Base-by-base conservation (phyloP, 169 alveolate genomes). In the Plasmodium fragile region DNA sequence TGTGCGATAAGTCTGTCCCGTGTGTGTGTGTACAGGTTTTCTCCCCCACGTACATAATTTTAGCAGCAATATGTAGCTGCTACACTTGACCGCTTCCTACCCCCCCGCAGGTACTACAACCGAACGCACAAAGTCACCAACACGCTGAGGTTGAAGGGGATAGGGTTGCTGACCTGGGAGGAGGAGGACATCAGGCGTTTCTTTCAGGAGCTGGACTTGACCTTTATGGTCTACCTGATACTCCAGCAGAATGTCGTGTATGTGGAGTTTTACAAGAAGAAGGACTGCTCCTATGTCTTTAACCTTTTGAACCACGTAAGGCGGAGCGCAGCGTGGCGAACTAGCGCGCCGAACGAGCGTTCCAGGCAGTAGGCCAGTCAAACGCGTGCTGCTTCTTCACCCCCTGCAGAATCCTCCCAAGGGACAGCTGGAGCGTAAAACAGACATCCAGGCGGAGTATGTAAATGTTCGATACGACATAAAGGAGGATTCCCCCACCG, bases 81-180 rank as follows among this genome's bases (percentile, higher is more conserved):
- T 43, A 43, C 53, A 43, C 16, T 0, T 43, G 16, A n/a, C n/a
- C 53, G 16, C 80, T 16, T n/a, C n/a, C n/a, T n/a, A n/a, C 16
- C 34, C 49, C 49, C 30, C 59, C 41, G 32, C 13, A 84, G 92
- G 41, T 84, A 45, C 65, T 84, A 84, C 53, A 52, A 39, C 34
- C 73, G 53, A 73, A 84, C 92, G 65, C 59, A 84, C 52, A 84
- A 84, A 73, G 84, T 84, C 0, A 72, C 93, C 30, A 84, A 84
- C 45, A 84, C 71, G 36, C 49, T 84, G 41, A 84, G 78, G 43
- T 6, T 84, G 16, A 73, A 71, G 30, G 93, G 93, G 18, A 73
- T 84, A 32, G 93, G 93, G 22, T 49, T 84, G 34, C 36, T 34
- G n/a, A 84, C 18, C 30, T 36, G 41, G 43, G 79, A 30, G 6